Percentiles rank a stretch among this genome's conserved stretches.
Conservation (phyloP, 176 grass and related monocot species). For the Lolium rigidum region DNA sequence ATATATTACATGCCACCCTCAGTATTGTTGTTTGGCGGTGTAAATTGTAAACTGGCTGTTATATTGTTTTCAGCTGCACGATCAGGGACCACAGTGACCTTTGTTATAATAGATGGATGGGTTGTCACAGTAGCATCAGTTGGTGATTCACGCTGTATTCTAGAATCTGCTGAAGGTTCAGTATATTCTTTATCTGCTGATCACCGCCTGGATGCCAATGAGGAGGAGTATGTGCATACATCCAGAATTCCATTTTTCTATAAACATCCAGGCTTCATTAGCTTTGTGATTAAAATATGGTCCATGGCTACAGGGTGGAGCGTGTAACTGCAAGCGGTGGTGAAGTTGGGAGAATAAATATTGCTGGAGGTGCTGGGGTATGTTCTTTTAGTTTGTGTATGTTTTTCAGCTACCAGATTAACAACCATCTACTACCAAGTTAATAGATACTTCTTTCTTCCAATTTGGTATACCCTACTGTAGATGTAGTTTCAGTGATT, state of each 20-base stretch:
- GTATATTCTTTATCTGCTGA: slow-evolving; percentile 82
- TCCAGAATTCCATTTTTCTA: slow-evolving; percentile 1
- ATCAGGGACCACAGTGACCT: slow-evolving; percentile 90
- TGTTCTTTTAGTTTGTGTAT: slow-evolving; percentile 38
- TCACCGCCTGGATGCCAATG: slow-evolving; percentile 86
- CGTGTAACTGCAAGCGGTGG: slow-evolving; percentile 88
- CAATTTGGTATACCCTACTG: slow-evolving; percentile 11
- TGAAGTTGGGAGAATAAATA: slow-evolving; percentile 95
- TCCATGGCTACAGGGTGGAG: slow-evolving; percentile 63
- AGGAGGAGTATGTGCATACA: slow-evolving; percentile 76
- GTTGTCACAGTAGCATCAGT: slow-evolving; percentile 90
- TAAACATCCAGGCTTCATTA: slow-evolving; percentile 24
- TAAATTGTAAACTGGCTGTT: slow-evolving; percentile 49
- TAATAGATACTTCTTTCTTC: background rate
- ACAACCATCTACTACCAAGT: slow-evolving; percentile 3
- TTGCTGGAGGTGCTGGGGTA: slow-evolving; percentile 85
- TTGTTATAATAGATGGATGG: slow-evolving; percentile 99
- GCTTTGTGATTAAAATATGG: slow-evolving; percentile 37
- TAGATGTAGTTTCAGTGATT: slow-evolving; percentile 26
- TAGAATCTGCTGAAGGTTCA: slow-evolving; percentile 91
- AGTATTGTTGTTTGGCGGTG: background rate
- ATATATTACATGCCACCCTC: slow-evolving; percentile 23
- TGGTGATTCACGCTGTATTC: slow-evolving; percentile 89
- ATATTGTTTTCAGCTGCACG: slow-evolving; percentile 64
- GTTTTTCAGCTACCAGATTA: slow-evolving; percentile 33